Evolutionary conservation across 176 grass and related monocot species (phyloP).

Genomic region (Triticum timopheevii): DNA sequence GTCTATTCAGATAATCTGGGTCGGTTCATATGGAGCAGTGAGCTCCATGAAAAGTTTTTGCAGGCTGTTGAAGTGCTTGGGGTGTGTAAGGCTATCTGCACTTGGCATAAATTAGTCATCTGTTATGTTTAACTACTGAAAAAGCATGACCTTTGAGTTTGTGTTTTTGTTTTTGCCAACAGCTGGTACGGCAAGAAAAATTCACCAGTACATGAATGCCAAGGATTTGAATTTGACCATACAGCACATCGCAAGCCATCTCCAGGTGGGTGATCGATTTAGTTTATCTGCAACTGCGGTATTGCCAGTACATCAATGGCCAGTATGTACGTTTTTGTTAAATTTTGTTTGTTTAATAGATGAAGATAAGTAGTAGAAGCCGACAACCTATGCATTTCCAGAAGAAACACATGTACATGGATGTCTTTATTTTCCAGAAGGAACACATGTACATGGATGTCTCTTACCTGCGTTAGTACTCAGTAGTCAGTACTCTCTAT

Average conservation of each 20-base stretch:
- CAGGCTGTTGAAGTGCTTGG: constrained; percentile 24
- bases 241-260: constrained; percentile 28
- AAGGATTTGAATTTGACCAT: constrained; percentile 14
- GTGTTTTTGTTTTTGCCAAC: neutral
- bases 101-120: neutral
- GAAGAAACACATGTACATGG: too few relatives aligned
- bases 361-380: too few relatives aligned
- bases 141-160: constrained; percentile 19
- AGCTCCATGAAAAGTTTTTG: constrained; percentile 38
- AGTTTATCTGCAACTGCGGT: neutral
- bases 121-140: constrained; percentile 24
- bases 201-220: constrained; percentile 26
- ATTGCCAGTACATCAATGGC: neutral
- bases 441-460: too few relatives aligned
- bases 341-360: neutral
- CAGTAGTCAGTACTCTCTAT: too few relatives aligned
- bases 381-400: too few relatives aligned
- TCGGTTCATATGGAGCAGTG: constrained; percentile 8
- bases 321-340: neutral
- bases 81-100: constrained; percentile 28
- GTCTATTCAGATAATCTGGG: neutral
- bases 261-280: constrained; percentile 25
- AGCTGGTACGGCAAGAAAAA: constrained; percentile 11
- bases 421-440: too few relatives aligned
- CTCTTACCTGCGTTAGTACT: too few relatives aligned